Conservation (phyloP, 2,329 filamentous ascomycete genomes). For the Diplodia corticola region DNA sequence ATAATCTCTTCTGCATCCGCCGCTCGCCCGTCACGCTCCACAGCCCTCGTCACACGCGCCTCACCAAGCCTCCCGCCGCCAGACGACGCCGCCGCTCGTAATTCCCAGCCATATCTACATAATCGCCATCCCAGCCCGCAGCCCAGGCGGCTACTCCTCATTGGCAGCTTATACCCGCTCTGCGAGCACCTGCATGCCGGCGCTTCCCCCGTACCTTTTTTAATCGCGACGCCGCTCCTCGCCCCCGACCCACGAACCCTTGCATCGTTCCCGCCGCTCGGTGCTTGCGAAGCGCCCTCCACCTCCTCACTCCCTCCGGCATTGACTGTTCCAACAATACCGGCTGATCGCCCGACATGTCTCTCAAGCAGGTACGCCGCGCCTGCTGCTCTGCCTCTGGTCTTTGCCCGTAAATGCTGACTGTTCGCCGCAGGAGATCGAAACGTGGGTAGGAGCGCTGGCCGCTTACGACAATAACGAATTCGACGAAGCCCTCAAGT, state of each 20-base stretch:
- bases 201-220: constrained; percentile 14
- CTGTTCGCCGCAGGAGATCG: constrained; percentile 74
- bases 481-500: constrained; percentile 82
- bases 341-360: constrained; percentile 42
- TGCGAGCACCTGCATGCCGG: constrained; percentile 21
- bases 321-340: constrained; percentile 1
- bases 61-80: background rate
- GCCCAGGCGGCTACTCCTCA: constrained; percentile 12
- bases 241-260: background rate
- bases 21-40: constrained; percentile 5
- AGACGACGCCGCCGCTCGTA: constrained; percentile 1
- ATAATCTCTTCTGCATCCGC: constrained; percentile 4
- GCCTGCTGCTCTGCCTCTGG: constrained; percentile 17
- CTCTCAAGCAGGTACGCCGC: constrained; percentile 49
- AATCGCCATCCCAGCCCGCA: constrained; percentile 17
- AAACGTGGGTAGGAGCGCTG: constrained; percentile 94
- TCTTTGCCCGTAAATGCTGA: constrained; percentile 31
- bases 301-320: background rate
- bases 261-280: background rate
- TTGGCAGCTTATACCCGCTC: constrained; percentile 15
- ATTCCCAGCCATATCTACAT: constrained; percentile 19
- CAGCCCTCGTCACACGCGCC: background rate
- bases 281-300: constrained; percentile 9
- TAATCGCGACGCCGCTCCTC: background rate
- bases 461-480: constrained; percentile 95